These are phyloP conservation scores for Thuja plicata DNA, from an alignment of 83 land plant genomes.

Conservation along the genomic window DNA sequence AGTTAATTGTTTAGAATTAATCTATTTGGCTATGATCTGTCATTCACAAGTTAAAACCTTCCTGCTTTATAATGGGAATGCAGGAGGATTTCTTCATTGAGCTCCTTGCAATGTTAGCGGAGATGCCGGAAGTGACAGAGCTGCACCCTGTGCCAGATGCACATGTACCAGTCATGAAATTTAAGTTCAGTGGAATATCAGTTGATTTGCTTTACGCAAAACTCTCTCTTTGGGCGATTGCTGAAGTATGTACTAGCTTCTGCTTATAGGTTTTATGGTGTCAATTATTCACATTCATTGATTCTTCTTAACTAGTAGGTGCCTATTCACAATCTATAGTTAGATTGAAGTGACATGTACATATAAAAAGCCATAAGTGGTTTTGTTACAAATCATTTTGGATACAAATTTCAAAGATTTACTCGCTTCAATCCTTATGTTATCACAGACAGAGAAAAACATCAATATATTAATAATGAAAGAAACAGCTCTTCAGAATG, in stretches of 20 bases:
- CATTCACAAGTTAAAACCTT: not conserved
- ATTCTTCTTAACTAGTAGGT: not conserved
- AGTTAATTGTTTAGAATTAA: not conserved
- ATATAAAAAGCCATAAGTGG: not conserved
- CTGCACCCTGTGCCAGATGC: constrained; percentile 96
- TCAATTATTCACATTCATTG: not conserved
- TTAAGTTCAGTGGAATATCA: constrained; percentile 86
- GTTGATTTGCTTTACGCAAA: constrained; percentile 94
- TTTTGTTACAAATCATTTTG: not conserved
- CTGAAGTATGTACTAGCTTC: constrained; percentile 58
- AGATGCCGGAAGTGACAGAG: constrained; percentile 87
- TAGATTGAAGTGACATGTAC: not conserved
- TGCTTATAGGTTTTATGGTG: not conserved
- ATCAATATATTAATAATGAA: not conserved
- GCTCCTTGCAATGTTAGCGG: constrained; percentile 69
- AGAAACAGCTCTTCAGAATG: not conserved
- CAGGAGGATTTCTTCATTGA: constrained; percentile 91
- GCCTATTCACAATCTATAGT: not conserved
- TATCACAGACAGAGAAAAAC: not conserved
- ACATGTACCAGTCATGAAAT: constrained; percentile 94
- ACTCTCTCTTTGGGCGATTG: constrained; percentile 72
- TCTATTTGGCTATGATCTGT: not conserved
- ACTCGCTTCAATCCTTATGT: not conserved
- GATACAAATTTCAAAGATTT: not conserved
- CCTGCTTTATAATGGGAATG: not conserved